A percentile compares a stretch with the other conserved stretches of the same genome.
phyloP scores from a whole-genome alignment of 1,284 basidiomycete species.

The Leccinum pallidistipes region DNA sequence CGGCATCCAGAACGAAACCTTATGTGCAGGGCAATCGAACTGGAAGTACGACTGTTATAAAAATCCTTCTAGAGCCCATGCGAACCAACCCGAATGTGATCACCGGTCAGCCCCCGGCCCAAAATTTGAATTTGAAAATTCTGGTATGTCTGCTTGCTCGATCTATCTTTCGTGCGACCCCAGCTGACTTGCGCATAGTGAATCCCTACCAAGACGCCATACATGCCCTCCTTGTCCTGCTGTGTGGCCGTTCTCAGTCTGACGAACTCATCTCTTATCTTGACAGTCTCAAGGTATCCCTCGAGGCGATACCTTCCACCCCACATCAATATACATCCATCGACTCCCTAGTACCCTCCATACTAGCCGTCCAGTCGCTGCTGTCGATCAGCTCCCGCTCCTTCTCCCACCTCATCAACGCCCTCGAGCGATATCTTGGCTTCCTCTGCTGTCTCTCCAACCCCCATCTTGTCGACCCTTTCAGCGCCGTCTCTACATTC shows the following conservation, averaged over 20 bases:
- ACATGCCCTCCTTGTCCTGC: conserved; percentile 73
- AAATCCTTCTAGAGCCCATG: conserved; percentile 86
- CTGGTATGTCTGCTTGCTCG: conserved; percentile 44
- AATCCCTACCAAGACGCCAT: conserved; percentile 82
- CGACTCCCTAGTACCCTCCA: conserved; percentile 69
- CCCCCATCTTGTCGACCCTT: too few species aligned
- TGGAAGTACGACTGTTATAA: conserved; percentile 93
- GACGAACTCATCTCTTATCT: conserved; percentile 81
- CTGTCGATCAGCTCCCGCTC: conserved; percentile 92
- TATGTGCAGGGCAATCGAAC: conserved; percentile 85
- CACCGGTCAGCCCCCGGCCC: conserved; percentile 76
- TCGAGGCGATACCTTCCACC: conserved; percentile 58
- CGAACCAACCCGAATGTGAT: conserved; percentile 61
- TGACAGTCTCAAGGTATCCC: conserved; percentile 62
- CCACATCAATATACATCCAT: conserved; percentile 48
- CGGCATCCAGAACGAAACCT: conserved; percentile 85
- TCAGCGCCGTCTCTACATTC: too few species aligned
- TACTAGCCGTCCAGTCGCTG: conserved; percentile 82
- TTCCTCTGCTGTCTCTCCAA: too few species aligned
- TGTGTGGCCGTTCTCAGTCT: conserved; percentile 75
- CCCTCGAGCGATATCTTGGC: conserved; percentile 85
- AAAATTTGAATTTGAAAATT: conserved; percentile 81
- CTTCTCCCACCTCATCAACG: conserved; percentile 98
- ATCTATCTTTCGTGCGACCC: not conserved
- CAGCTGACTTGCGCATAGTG: conserved; percentile 40